Percentiles rank a stretch among this genome's conserved stretches.
These are phyloP conservation scores for Discostella stelligeroides DNA, from an alignment of 108 stramenopile species.

Conservation along the genomic window DNA sequence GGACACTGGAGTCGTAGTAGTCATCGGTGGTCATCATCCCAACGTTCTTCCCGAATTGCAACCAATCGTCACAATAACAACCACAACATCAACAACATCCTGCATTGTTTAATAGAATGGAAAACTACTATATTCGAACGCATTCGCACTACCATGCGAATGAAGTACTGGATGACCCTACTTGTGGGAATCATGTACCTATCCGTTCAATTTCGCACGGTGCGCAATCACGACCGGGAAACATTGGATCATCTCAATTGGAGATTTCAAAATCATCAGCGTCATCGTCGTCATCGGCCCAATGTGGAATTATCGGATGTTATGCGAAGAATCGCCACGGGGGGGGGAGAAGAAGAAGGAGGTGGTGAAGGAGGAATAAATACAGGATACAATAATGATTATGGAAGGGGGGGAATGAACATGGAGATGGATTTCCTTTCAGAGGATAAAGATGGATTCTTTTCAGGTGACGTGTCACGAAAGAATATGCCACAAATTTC, in stretches of 20 bases:
- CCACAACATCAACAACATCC: too few relatives aligned
- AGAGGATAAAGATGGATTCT: too few relatives aligned
- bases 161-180: neutral
- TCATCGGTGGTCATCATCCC: too few relatives aligned
- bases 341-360: conserved; percentile 7
- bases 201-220: neutral
- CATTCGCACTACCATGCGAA: conserved; percentile 5
- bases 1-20: too few relatives aligned
- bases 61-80: too few relatives aligned
- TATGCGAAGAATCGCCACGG: conserved; percentile 16
- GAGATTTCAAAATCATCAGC: neutral
- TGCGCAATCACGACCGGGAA: neutral
- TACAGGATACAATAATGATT: conserved; percentile 1
- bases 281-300: conserved; percentile 12
- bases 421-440: too few relatives aligned
- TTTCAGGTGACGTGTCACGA: too few relatives aligned
- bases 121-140: too few relatives aligned
- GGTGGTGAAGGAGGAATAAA: conserved; percentile 4
- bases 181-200: neutral
- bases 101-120: too few relatives aligned
- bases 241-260: conserved; percentile 6
- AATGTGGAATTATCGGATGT: conserved; percentile 3
- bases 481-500: too few relatives aligned
- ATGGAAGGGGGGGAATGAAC: too few relatives aligned
- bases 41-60: too few relatives aligned